Conservation (phyloP, 2,329 filamentous ascomycete genomes). For the Fusarium nygamai region DNA sequence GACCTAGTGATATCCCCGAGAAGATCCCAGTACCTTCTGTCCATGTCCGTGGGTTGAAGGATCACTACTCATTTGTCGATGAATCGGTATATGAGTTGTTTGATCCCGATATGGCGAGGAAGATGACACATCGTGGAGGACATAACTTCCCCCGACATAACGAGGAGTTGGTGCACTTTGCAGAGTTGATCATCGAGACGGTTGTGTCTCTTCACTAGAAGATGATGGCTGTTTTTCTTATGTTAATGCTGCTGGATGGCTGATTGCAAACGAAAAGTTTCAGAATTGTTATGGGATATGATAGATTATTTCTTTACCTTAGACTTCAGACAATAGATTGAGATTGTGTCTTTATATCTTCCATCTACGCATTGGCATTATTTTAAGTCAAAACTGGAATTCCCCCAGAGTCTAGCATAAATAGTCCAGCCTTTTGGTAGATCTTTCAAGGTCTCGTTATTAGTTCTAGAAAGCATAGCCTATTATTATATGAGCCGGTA, state of each 20-base stretch:
- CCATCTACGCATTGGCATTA: too few species aligned
- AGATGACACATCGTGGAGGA: not conserved
- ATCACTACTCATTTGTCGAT: not conserved
- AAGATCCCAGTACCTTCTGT: not conserved
- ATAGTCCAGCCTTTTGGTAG: too few species aligned
- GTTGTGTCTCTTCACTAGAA: not conserved
- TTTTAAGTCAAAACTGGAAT: not conserved
- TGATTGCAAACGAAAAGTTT: not conserved
- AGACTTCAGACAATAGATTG: not conserved
- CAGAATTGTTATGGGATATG: not conserved
- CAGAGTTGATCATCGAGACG: not conserved
- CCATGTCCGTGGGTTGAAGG: not conserved
- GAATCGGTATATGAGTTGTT: not conserved
- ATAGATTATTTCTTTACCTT: not conserved
- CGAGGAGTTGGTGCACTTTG: not conserved
- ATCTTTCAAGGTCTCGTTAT: rapidly evolving
- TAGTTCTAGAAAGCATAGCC: not conserved
- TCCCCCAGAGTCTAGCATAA: not conserved
- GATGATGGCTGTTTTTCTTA: not conserved
- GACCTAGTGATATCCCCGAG: not conserved
- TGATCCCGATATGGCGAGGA: not conserved
- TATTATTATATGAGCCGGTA: rapidly evolving
- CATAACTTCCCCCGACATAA: not conserved
- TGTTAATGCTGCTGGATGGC: not conserved
- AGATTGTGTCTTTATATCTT: not conserved